Evolutionary conservation across 1,139 yeast genomes (phyloP).

Genomic region (Komagataea norvegica): DNA sequence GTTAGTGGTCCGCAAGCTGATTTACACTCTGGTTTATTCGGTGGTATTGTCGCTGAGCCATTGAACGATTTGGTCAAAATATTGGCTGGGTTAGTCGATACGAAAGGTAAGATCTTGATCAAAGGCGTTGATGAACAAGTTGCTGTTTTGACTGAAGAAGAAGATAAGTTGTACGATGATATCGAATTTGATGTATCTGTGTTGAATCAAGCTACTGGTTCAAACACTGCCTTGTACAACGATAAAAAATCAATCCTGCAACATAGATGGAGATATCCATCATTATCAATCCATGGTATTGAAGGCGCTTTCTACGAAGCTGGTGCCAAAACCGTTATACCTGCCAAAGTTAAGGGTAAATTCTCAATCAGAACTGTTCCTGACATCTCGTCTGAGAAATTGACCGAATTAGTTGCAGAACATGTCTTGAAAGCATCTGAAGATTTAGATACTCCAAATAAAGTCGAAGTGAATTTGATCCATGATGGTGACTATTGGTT

Average conservation of each 20-base stretch:
- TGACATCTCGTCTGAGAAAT: constrained; percentile 73
- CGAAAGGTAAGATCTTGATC: constrained; percentile 74
- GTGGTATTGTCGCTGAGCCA: constrained; percentile 97
- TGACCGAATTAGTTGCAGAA: constrained; percentile 71
- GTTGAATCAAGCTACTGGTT: constrained; percentile 83
- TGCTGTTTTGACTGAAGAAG: constrained; percentile 83
- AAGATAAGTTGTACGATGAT: constrained; percentile 70
- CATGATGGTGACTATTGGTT: constrained; percentile 98
- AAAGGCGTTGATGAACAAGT: constrained; percentile 93
- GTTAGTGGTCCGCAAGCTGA: constrained; percentile 95
- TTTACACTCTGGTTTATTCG: constrained; percentile 94
- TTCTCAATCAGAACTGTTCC: constrained; percentile 98
- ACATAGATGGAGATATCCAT: constrained; percentile 99
- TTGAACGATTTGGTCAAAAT: constrained; percentile 87
- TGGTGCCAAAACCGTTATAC: constrained; percentile 98
- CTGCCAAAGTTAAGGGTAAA: constrained; percentile 90
- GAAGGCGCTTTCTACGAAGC: constrained; percentile 95
- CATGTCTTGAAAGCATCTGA: constrained; percentile 64
- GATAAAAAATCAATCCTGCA: constrained; percentile 80
- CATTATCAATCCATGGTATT: constrained; percentile 91
- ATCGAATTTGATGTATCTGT: constrained; percentile 85
- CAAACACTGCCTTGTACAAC: constrained; percentile 73
- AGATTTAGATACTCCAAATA: constrained; percentile 71
- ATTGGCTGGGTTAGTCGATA: constrained; percentile 70
- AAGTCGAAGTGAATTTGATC: constrained; percentile 63